Evolutionary conservation across 2,329 filamentous ascomycete genomes (phyloP).

Genomic region (Triangularia verruculosa): DNA sequence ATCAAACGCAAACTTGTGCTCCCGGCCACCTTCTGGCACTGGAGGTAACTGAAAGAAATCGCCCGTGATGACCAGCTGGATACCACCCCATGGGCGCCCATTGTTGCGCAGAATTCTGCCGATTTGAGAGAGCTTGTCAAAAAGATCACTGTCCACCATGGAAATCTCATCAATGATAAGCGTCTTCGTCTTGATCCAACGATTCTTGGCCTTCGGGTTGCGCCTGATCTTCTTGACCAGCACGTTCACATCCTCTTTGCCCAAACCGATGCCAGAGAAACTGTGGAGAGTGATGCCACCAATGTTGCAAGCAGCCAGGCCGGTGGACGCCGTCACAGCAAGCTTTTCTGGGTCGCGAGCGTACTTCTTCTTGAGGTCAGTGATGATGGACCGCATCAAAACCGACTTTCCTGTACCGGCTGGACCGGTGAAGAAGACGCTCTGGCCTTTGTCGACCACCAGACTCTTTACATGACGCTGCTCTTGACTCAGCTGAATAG

Average conservation of each 20-base stretch:
- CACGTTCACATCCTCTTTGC: slow-evolving; percentile 78
- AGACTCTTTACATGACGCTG: slow-evolving; percentile 80
- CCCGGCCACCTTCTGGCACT: slow-evolving; percentile 62
- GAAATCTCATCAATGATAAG: slow-evolving; percentile 94
- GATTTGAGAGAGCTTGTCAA: slow-evolving; percentile 91
- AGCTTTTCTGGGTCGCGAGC: slow-evolving; percentile 75
- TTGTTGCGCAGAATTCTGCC: slow-evolving; percentile 85
- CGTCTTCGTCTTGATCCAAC: slow-evolving; percentile 85
- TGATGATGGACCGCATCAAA: slow-evolving; percentile 86
- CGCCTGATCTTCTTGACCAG: slow-evolving; percentile 87
- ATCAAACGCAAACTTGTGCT: slow-evolving; percentile 88
- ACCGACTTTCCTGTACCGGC: slow-evolving; percentile 97
- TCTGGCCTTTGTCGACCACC: slow-evolving; percentile 75
- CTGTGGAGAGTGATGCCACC: slow-evolving; percentile 94
- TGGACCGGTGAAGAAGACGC: slow-evolving; percentile 96
- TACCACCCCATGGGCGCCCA: slow-evolving; percentile 88
- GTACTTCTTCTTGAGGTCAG: slow-evolving; percentile 73
- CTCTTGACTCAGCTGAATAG: slow-evolving; percentile 77
- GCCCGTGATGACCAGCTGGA: slow-evolving; percentile 91
- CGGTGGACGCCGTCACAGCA: slow-evolving; percentile 92
- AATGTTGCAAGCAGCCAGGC: slow-evolving; percentile 93
- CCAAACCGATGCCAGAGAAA: slow-evolving; percentile 91
- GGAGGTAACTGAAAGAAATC: slow-evolving; percentile 98
- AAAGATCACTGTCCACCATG: slow-evolving; percentile 96
- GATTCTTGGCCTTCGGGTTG: slow-evolving; percentile 81